Evolutionary conservation across 2,329 filamentous ascomycete genomes (phyloP).

Genomic region (Herpotrichia juniperi): DNA sequence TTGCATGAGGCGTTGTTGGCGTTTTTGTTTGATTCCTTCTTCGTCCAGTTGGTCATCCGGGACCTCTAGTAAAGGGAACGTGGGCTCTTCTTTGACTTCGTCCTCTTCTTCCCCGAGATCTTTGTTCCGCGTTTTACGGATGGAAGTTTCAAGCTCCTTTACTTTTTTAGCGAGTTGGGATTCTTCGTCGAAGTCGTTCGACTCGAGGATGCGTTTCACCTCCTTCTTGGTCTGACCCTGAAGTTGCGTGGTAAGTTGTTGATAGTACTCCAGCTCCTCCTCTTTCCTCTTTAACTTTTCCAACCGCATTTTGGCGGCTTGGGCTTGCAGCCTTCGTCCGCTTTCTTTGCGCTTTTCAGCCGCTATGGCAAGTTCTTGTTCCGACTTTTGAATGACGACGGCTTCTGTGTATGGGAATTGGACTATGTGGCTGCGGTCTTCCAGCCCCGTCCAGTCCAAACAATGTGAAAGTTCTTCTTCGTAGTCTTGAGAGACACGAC

Average conservation of each 20-base stretch:
- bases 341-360: slow-evolving; percentile 96
- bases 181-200: slow-evolving; percentile 92
- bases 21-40: slow-evolving; percentile 86
- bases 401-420: slow-evolving; percentile 96
- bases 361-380: slow-evolving; percentile 88
- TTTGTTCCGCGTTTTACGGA: slow-evolving; percentile 89
- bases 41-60: slow-evolving; percentile 95
- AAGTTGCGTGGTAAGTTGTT: slow-evolving; percentile 76
- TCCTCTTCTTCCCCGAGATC: slow-evolving; percentile 87
- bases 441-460: slow-evolving; percentile 89
- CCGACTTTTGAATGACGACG: slow-evolving; percentile 85
- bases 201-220: slow-evolving; percentile 80
- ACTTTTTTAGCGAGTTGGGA: slow-evolving; percentile 81
- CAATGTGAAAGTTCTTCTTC: slow-evolving; percentile 76
- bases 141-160: slow-evolving; percentile 86
- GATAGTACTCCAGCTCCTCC: slow-evolving; percentile 92
- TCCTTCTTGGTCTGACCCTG: slow-evolving; percentile 84
- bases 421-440: slow-evolving; percentile 85
- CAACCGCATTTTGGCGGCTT: slow-evolving; percentile 95
- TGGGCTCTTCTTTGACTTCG: slow-evolving; percentile 77
- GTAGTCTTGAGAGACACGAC: slow-evolving; percentile 86
- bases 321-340: slow-evolving; percentile 87
- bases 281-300: slow-evolving; percentile 97
- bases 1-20: slow-evolving; percentile 90
- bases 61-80: slow-evolving; percentile 86